phyloP scores from a whole-genome alignment of 345 rosid genomes.

The Raphanus sativus region DNA sequence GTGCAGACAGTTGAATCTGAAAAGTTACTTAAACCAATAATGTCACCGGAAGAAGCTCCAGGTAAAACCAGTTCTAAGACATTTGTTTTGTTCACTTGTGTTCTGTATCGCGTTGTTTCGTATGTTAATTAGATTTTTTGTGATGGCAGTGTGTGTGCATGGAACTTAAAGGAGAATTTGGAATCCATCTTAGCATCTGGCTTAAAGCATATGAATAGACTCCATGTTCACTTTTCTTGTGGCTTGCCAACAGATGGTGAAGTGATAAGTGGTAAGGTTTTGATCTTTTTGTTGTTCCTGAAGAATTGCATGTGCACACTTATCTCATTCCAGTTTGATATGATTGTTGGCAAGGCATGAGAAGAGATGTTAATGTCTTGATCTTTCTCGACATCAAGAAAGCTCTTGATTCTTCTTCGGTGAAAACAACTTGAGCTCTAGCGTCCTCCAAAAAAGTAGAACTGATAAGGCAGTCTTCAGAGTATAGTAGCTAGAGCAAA shows the following conservation, averaged over 20 bases:
- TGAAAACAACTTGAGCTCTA: too few relatives aligned
- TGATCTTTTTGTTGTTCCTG: neutral
- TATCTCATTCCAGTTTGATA: neutral
- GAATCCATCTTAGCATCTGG: conserved; percentile 79
- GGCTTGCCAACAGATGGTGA: conserved; percentile 82
- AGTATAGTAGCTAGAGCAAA: too few relatives aligned
- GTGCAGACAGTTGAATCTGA: conserved; percentile 74
- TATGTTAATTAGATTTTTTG: neutral
- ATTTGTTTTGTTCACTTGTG: neutral
- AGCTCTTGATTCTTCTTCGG: too few relatives aligned
- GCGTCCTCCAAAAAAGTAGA: too few relatives aligned
- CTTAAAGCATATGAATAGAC: conserved; percentile 73
- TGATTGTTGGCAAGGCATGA: too few relatives aligned
- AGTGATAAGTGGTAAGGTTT: conserved; percentile 75
- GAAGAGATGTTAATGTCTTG: too few relatives aligned
- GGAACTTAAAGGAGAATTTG: conserved; percentile 77
- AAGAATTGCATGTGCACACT: neutral
- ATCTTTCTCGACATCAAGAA: too few relatives aligned
- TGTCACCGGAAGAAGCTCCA: conserved; percentile 70
- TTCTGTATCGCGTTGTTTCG: neutral
- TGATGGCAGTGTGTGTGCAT: conserved; percentile 74
- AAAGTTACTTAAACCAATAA: conserved; percentile 64
- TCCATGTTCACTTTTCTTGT: conserved; percentile 82
- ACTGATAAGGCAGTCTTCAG: too few relatives aligned
- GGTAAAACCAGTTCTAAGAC: conserved; percentile 34